phyloP scores from a whole-genome alignment of 371 early-diverging fungal genomes.

The Mucor circinelloides region DNA sequence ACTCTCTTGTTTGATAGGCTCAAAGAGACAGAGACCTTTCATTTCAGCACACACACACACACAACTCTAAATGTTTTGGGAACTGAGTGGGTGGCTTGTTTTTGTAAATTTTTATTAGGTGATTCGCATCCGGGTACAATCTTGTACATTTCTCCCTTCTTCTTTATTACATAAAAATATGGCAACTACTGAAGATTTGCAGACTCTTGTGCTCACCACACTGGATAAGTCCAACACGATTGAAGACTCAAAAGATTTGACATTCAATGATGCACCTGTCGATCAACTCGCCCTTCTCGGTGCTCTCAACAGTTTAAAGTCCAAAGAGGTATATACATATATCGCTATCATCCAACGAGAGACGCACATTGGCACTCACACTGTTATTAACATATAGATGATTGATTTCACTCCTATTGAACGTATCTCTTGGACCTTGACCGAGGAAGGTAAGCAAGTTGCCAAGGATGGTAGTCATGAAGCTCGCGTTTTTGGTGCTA shows the following conservation, averaged over 20 bases:
- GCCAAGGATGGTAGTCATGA: conserved; percentile 92
- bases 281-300: conserved; percentile 79
- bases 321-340: conserved; percentile 72
- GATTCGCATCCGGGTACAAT: not conserved
- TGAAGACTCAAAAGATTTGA: conserved; percentile 58
- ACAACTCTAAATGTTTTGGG: not conserved
- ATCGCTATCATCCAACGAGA: not conserved
- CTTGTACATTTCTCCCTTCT: not conserved
- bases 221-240: conserved; percentile 1
- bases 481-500: conserved; percentile 89
- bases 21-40: not conserved
- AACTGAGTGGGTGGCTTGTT: not conserved
- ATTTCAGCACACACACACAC: no score
- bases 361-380: not conserved
- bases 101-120: conserved; percentile 4
- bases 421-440: conserved; percentile 78
- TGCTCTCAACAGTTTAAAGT: conserved; percentile 83
- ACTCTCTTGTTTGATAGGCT: not conserved
- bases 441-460: conserved; percentile 86
- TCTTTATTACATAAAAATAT: conserved; percentile 2
- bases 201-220: conserved; percentile 66
- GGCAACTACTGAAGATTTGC: conserved; percentile 53
- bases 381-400: conserved; percentile 61
- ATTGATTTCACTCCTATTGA: conserved; percentile 82
- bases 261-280: conserved; percentile 55